Evolutionary conservation across 306 rosid species (phyloP), one percentile per base, ranked within the genome.

Genomic region (Rosa lucieae): DNA sequence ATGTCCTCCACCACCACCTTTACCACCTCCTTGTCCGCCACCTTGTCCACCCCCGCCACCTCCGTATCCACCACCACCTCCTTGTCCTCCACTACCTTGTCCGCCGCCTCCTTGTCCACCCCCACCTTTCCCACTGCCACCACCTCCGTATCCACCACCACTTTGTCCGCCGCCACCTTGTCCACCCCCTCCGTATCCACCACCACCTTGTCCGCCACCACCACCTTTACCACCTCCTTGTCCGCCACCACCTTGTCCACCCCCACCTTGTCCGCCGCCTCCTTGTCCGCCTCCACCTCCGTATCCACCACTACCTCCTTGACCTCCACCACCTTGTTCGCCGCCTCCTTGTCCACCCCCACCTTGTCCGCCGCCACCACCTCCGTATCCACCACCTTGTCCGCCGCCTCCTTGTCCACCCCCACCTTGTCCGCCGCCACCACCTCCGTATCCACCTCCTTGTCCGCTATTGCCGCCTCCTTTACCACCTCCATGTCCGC

Each of bases 161-260:
- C 76, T 67, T 11, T 8, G 20, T 5, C 53, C 29, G 2, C 43
- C 46, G 0, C 48, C 52, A 0, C 15, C 17, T 10, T 14, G 17
- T 10, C 53, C 66, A 32, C 80, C 74, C 0, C 17, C 8, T 3
- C 70, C 61, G 2, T 77, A 71, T 0, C 52, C 80, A 0, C 80
- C 74, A 11, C 73, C 62, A 21, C 79, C 15, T 10, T 74, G 43
- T 17, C 37, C 10, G 2, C 66, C 80, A 32, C 80, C 74, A 0
- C 17, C 8, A 0, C 58, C 56, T 51, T 51, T 3, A 11, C 70
- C 61, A 5, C 82, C 77, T 0, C 52, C 80, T 0, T 40, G 21
- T 72, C 18, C 21, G 0, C 80, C 74, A 11, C 73, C 62, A 21
- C 79, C 15, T 5, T 74, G 43, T 3, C 46, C 46, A 3, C 73